Conservation (phyloP, 129 eudicot genomes). For the Escallonia rubra region DNA sequence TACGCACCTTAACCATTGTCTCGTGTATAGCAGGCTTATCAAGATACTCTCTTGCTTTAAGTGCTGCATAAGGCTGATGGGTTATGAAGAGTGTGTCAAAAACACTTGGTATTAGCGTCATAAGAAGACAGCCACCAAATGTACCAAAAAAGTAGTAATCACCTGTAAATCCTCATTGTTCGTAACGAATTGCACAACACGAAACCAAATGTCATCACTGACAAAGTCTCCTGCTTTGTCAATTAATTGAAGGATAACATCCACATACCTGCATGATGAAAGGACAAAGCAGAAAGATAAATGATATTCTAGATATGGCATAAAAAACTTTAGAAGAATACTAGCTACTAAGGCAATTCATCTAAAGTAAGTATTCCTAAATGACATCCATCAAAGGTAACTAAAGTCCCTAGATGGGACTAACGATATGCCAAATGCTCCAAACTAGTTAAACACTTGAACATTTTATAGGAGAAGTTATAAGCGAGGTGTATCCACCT, state of each 20-base stretch:
- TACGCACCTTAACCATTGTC: slow-evolving; percentile 97
- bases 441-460: too few species aligned
- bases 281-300: neutral
- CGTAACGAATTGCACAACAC: slow-evolving; percentile 96
- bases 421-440: too few species aligned
- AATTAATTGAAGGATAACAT: slow-evolving; percentile 94
- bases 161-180: slow-evolving; percentile 98
- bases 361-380: too few species aligned
- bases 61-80: slow-evolving; percentile 92
- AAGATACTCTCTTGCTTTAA: slow-evolving; percentile 95
- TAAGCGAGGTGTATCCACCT: too few species aligned
- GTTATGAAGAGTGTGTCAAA: slow-evolving; percentile 6
- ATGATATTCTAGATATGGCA: neutral
- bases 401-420: too few species aligned
- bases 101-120: neutral
- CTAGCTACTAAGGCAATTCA: too few species aligned
- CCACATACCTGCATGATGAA: slow-evolving; percentile 75
- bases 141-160: slow-evolving; percentile 1
- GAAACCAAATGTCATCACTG: slow-evolving; percentile 98
- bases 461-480: too few species aligned
- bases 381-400: too few species aligned
- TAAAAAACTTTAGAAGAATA: too few species aligned
- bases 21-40: slow-evolving; percentile 97
- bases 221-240: slow-evolving; percentile 99
- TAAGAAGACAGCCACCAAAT: neutral